These are phyloP conservation scores for Botrytis galanthina DNA, from an alignment of 2,329 filamentous ascomycete species.

Conservation along the genomic window DNA sequence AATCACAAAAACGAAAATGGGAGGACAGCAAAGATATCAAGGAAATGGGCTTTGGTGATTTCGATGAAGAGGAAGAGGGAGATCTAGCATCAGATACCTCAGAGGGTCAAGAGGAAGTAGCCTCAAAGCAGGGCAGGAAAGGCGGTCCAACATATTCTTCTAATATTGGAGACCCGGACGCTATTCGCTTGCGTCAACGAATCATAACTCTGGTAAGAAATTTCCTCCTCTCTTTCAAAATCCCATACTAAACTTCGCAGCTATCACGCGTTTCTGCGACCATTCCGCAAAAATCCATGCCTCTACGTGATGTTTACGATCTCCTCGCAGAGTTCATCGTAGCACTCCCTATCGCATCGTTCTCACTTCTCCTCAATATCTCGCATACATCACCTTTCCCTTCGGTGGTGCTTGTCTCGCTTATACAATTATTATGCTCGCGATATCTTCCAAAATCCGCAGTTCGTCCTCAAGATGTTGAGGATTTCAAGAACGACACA, in stretches of 20 bases:
- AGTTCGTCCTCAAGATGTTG: conserved; percentile 37
- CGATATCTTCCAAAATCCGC: conserved; percentile 45
- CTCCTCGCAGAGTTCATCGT: conserved; percentile 47
- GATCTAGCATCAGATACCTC: conserved; percentile 13
- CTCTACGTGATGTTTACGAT: conserved; percentile 48
- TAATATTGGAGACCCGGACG: conserved; percentile 35
- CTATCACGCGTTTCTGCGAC: conserved; percentile 39
- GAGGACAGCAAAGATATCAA: conserved; percentile 32
- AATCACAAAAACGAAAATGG: conserved; percentile 51
- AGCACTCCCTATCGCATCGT: conserved; percentile 33
- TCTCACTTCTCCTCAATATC: conserved; percentile 46
- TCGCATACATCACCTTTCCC: conserved; percentile 40
- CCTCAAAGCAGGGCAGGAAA: not conserved
- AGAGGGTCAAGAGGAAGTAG: not conserved
- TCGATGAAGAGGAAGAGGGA: conserved; percentile 44
- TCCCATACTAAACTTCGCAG: conserved; percentile 21
- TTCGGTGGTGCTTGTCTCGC: conserved; percentile 43
- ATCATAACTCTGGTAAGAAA: conserved; percentile 33
- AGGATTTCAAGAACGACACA: conserved; percentile 38
- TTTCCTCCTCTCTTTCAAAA: not conserved
- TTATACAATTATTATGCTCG: conserved; percentile 53
- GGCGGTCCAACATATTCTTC: conserved; percentile 10
- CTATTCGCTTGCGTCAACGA: conserved; percentile 35
- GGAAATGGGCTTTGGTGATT: conserved; percentile 44
- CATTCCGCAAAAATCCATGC: conserved; percentile 47